A percentile compares a stretch with the other conserved stretches of the same genome.
These are phyloP conservation scores for Chenopodium quinoa DNA, from an alignment of 148 eudicot genomes.

Conservation along the genomic window DNA sequence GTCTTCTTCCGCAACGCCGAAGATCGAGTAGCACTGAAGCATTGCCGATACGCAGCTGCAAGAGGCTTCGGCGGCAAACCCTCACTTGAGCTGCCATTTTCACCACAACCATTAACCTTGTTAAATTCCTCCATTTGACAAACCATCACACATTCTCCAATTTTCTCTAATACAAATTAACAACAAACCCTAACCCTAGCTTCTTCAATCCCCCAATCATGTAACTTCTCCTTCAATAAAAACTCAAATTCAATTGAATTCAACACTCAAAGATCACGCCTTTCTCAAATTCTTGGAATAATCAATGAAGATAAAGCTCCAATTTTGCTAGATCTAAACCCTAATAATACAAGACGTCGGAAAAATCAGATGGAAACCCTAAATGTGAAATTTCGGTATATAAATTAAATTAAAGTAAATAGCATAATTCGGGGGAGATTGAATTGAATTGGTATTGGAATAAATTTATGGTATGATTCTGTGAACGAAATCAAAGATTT, in stretches of 20 bases:
- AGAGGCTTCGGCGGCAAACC: conserved; percentile 66
- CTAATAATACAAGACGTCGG: background rate
- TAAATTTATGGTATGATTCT: background rate
- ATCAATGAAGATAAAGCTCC: background rate
- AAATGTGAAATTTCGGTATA: background rate
- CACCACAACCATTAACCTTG: conserved; percentile 36
- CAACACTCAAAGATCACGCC: background rate
- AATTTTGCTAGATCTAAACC: conserved; percentile 14
- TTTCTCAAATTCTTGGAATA: background rate
- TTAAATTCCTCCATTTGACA: conserved; percentile 62
- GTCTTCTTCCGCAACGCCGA: conserved; percentile 40
- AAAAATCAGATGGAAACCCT: background rate
- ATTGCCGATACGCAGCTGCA: conserved; percentile 40
- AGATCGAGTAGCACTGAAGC: conserved; percentile 28
- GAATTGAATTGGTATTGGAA: background rate
- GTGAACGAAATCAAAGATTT: conserved; percentile 8
- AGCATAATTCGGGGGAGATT: background rate
- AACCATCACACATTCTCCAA: conserved; percentile 32
- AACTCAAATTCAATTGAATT: background rate
- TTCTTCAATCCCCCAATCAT: background rate
- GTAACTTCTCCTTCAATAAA: background rate
- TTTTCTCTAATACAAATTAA: background rate
- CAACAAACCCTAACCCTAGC: conserved; percentile 29
- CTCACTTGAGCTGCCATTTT: conserved; percentile 45
- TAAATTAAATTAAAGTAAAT: background rate